These are phyloP conservation scores for Penicillium brevicompactum DNA, from an alignment of 2,329 filamentous ascomycete species.

Conservation along the genomic window DNA sequence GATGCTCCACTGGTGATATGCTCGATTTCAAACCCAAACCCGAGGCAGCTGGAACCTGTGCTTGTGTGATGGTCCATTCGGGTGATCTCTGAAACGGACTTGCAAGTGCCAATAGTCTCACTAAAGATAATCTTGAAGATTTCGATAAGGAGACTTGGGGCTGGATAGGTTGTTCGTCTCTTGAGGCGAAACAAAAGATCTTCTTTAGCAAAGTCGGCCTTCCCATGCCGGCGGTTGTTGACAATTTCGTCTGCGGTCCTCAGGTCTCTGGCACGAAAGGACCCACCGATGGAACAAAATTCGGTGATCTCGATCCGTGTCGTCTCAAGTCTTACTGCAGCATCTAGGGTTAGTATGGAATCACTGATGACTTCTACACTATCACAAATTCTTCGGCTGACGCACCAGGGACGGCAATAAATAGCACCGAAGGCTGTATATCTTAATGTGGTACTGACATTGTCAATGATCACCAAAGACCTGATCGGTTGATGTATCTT, in stretches of 20 bases:
- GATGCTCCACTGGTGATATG: slow-evolving; percentile 14
- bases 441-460: slow-evolving; percentile 47
- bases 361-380: slow-evolving; percentile 48
- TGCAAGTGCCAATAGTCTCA: not conserved
- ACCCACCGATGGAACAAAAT: not conserved
- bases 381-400: slow-evolving; percentile 28
- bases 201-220: slow-evolving; percentile 4
- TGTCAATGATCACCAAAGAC: slow-evolving; percentile 23
- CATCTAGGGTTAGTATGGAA: slow-evolving; percentile 51
- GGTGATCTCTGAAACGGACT: not conserved
- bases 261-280: not conserved
- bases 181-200: not conserved
- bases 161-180: slow-evolving; percentile 3
- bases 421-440: slow-evolving; percentile 42
- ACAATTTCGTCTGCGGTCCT: slow-evolving; percentile 8
- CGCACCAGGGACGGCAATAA: slow-evolving; percentile 38
- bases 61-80: not conserved
- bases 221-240: slow-evolving; percentile 1
- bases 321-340: slow-evolving; percentile 47
- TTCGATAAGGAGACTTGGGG: slow-evolving; percentile 5
- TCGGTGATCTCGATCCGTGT: slow-evolving; percentile 50
- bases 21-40: slow-evolving; percentile 34
- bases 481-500: slow-evolving; percentile 25
- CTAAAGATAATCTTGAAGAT: not conserved
- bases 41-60: slow-evolving; percentile 24